phyloP scores from a whole-genome alignment of 805 yeast genomes.

The Lipomyces lipofer region DNA sequence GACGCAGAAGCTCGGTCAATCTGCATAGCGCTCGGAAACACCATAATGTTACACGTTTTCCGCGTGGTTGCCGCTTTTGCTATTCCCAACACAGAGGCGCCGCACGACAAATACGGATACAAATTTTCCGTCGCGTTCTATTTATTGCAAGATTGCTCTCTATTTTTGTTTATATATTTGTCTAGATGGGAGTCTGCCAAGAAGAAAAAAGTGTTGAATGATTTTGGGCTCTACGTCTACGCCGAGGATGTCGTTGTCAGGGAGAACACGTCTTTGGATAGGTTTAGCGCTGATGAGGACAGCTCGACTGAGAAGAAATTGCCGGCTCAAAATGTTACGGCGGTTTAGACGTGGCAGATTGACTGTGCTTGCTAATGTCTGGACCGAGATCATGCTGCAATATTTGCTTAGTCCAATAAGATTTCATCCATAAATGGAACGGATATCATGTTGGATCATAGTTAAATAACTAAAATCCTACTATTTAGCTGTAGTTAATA shows the following conservation, averaged over 20 bases:
- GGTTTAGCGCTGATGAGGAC: background rate
- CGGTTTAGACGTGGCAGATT: slow-evolving; percentile 1
- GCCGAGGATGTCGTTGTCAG: slow-evolving; percentile 8
- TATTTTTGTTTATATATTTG: slow-evolving; percentile 14
- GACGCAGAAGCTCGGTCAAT: slow-evolving; percentile 37
- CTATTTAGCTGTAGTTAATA: no score
- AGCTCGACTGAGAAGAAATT: background rate
- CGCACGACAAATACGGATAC: slow-evolving; percentile 35
- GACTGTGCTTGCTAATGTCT: no score
- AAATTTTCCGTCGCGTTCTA: slow-evolving; percentile 19
- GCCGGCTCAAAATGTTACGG: background rate
- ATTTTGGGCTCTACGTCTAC: slow-evolving; percentile 11
- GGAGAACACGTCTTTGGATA: background rate
- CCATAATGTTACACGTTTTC: slow-evolving; percentile 39
- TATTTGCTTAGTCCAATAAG: no score
- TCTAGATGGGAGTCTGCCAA: slow-evolving; percentile 10
- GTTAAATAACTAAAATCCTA: no score
- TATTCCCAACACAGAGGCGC: slow-evolving; percentile 42
- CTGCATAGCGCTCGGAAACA: slow-evolving; percentile 39
- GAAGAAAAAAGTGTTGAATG: slow-evolving; percentile 15
- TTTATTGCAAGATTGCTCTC: slow-evolving; percentile 6
- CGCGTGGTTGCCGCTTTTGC: slow-evolving; percentile 43
- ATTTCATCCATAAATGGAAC: no score
- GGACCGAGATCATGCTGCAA: no score
- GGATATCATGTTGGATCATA: no score